Base-by-base conservation (phyloP, 352 stramenopile genomes). In the Pelagophyceae sp. region DNA sequence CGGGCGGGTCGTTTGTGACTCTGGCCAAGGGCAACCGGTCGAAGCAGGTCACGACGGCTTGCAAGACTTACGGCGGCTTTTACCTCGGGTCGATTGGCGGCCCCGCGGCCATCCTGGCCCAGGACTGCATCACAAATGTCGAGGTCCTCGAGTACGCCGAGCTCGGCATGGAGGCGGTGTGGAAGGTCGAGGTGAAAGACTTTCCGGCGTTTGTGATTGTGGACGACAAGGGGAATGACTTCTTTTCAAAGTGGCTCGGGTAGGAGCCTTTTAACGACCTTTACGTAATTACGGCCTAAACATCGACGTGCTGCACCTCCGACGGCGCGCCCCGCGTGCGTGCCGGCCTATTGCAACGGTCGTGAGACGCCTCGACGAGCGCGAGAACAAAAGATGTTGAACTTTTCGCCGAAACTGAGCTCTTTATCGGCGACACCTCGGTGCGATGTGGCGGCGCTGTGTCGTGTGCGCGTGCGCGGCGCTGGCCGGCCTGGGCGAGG, bases 151-250 rank as follows among this genome's bases (percentile, higher is more conserved):
- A 95, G 75, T 94, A 94, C 78, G 87, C 91, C 75, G 90, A 96
- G 84, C 88, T 95, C 82, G 90, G 88, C 35, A 96, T 96, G 90
- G 90, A 96, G 80, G 90, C 90, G 78, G 88, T 96, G 67, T 94
- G 90, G 89, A 94, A 95, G 81, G 94, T 96, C 80, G 86, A 94
- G 65, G 90, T 96, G 20, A 87, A 90, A 72, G 82, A 95, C 79
- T 96, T 96, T 76, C 90, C 90, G n/a, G 90, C 90, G 23, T 95
- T 96, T 78, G 92, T 96, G 81, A 88, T 96, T 40, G 88, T 94
- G 15, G 89, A 96, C 81, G 89, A 94, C 77, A 95, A 95, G 80
- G 91, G 89, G 35, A 88, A 93, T 78, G 88, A 94, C 80, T 94
- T 94, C 80, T 94, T 94, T 80, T 83, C 87, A 72, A 88, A 92